Percentiles rank a stretch among this genome's conserved stretches.
Conservation (phyloP, 129 eudicot genomes). For the Flaveria brownii region DNA sequence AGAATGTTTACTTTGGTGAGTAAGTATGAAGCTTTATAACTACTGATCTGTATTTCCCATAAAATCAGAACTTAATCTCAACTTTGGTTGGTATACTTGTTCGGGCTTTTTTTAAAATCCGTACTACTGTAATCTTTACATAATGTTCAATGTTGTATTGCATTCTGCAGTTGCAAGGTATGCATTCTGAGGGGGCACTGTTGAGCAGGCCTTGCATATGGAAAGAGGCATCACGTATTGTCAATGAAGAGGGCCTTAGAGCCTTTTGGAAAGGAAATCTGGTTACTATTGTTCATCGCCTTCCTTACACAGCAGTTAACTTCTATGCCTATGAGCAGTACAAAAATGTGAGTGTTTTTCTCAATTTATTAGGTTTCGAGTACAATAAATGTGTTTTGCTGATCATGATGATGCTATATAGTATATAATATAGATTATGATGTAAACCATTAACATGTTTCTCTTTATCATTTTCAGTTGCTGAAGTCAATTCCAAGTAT, state of each 20-base stretch:
- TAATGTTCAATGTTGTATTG: neutral
- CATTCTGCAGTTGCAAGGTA: slow-evolving; percentile 73
- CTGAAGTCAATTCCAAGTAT: slow-evolving; percentile 58
- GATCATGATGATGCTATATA: neutral
- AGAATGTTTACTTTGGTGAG: neutral
- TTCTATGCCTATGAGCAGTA: slow-evolving; percentile 77
- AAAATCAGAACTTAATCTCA: neutral
- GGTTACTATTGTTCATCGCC: slow-evolving; percentile 86
- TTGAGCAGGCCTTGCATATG: slow-evolving; percentile 78
- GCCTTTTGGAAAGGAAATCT: slow-evolving; percentile 96
- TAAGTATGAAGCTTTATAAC: neutral
- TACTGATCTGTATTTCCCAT: neutral
- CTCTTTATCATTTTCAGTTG: slow-evolving; percentile 40
- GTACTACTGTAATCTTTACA: neutral
- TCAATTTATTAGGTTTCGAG: neutral
- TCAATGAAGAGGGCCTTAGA: slow-evolving; percentile 81
- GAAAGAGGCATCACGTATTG: slow-evolving; percentile 75
- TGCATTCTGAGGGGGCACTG: slow-evolving; percentile 66
- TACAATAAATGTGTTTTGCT: neutral
- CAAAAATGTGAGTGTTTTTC: slow-evolving; percentile 54
- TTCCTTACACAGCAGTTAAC: slow-evolving; percentile 85
- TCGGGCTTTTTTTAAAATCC: too few species aligned
- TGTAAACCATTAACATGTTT: slow-evolving; percentile 11
- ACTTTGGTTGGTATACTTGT: too few species aligned
- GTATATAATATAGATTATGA: neutral